Base-by-base conservation (phyloP, 2,329 filamentous ascomycete genomes). In the Aspergillus persii region DNA sequence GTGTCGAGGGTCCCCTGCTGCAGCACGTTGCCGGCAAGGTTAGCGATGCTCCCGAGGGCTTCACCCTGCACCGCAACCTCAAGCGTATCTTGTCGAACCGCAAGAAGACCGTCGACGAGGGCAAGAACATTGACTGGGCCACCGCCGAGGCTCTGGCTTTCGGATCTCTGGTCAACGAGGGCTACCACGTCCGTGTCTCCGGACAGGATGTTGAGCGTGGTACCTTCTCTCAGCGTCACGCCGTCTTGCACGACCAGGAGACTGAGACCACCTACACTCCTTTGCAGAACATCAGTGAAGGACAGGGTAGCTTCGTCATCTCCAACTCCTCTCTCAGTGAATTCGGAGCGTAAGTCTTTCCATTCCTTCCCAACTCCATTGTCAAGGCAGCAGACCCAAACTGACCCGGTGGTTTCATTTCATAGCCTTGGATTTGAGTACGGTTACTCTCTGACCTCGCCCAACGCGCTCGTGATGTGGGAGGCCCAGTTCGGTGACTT, bases 401-500 rank as follows among this genome's bases (percentile, higher is more conserved):
- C 18, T 77, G 85, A 41, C 12, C 18, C 12, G 15, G 27, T 33
- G 8, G 18, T 9, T 84, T 57, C 83, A 82, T 9, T 84, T 57
- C 83, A 82, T 70, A 90, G 87, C 62, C 90, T 99, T 63, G 95
- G 95, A 56, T 99, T 99, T 76, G 95, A 99, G 79, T 99, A 99
- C 72, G 95, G 95, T 61, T 99, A 99, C 83, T 99, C 95, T 3
- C 82, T 99, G 61, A 96, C 93, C 30, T 98, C 95, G 31, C 95
- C 95, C 59, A 96, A 97, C 74, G 94, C 95, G 41, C 86, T 99
- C 29, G 94, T 99, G 69, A 96, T 99, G 88, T 99, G 95, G 95
- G 95, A 99, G 81, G 95, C 95, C 41, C 95, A 99, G 79, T 99
- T 99, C 72, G 95, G 95, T 83, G 95, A 99, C 79, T 99, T 99